Evolutionary conservation across 148 eudicot genomes (phyloP), one percentile per base, ranked within the genome.

Genomic region (Diospyros kaki): DNA sequence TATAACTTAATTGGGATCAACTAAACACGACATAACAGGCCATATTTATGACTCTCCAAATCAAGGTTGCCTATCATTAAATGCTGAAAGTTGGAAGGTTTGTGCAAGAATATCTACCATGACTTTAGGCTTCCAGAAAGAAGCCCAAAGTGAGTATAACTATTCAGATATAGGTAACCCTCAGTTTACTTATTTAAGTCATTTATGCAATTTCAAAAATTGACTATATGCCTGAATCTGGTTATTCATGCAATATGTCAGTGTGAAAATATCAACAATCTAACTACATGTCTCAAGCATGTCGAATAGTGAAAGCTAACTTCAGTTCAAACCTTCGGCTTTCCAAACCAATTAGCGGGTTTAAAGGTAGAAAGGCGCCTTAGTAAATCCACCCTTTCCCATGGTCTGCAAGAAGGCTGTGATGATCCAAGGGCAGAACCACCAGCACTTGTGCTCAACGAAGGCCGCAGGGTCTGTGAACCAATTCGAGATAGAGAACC

Each of bases 371-470:
- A 93, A 71, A 95, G 90, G 58, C 98, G 97, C 79, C 98, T 83
- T 44, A 92, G 88, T 76, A 95, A 81, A 86, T 95, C 98, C 72
- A 96, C 98, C 81, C 98, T 89, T 82, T 95, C 98, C 98, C 98
- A 95, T 61, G 98, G 98, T 74, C 98, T 89, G 79, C 98, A 95
- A 4, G 96, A 92, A 87, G 93, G 89, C 41, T 92, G 91, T 61
- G 93, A 92, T 71, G 96, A 84, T 73, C 97, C 96, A 79, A 92
- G 87, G 71, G 89, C 90, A 53, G 98, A 95, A 75, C 94, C 96
- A 86, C 94, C 87, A 61, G 91, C 94, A 81, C 85, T 86, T 53
- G 92, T 88, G 82, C 98, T 89, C 85, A 90, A 73, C 3, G 98
- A 90, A 74, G 89, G 46, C 80, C 86, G 71, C 75, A 73, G 84